phyloP scores from a whole-genome alignment of 2,329 filamentous ascomycete genomes.

The Ascochyta lentis region DNA sequence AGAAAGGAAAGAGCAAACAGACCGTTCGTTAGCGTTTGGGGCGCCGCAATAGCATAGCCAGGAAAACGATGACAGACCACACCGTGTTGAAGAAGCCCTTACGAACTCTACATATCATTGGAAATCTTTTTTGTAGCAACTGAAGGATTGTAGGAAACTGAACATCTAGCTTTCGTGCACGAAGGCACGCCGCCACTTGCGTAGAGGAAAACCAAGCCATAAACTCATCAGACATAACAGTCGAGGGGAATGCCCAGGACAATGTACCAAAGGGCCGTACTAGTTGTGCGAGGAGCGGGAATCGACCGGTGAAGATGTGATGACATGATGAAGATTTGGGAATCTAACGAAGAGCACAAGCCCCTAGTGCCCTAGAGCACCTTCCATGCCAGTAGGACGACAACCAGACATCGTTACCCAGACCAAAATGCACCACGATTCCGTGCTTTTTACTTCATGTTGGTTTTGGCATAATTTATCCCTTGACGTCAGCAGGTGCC shows the following conservation, averaged over 20 bases:
- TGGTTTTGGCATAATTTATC: conserved; percentile 37
- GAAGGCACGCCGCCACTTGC: conserved; percentile 13
- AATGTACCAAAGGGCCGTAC: conserved; percentile 21
- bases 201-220: conserved; percentile 14
- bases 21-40: too few species aligned
- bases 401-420: conserved; percentile 39
- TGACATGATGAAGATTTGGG: conserved; percentile 48
- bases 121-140: conserved; percentile 25
- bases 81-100: conserved; percentile 19
- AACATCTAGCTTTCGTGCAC: conserved; percentile 17
- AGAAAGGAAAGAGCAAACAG: too few species aligned
- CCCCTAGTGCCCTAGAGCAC: conserved; percentile 42
- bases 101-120: conserved; percentile 25
- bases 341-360: conserved; percentile 47
- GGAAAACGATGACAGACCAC: not conserved
- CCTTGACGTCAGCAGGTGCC: conserved; percentile 69
- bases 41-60: too few species aligned
- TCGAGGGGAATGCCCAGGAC: conserved; percentile 23
- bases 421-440: conserved; percentile 45
- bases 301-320: conserved; percentile 25
- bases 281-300: conserved; percentile 16
- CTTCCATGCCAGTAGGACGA: conserved; percentile 40
- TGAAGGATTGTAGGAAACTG: conserved; percentile 27
- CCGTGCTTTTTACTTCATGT: conserved; percentile 43
- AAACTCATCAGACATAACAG: conserved; percentile 32